These are phyloP conservation scores for Clonostachys byssicola DNA, from an alignment of 2,329 filamentous ascomycete genomes.

Conservation along the genomic window DNA sequence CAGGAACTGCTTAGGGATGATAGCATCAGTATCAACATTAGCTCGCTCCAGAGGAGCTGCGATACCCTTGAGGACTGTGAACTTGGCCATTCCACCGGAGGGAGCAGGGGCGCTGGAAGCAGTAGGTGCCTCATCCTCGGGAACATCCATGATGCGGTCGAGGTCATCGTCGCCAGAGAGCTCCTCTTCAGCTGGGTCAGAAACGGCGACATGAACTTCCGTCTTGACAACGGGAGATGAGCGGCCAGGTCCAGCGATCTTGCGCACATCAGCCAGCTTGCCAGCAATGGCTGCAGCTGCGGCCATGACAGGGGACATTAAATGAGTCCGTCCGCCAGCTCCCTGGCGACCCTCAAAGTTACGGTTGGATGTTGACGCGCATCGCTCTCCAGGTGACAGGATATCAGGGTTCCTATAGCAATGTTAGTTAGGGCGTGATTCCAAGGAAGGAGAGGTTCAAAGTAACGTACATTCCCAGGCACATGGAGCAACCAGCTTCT, in stretches of 20 bases:
- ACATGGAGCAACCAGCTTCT: conserved; percentile 98
- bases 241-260: conserved; percentile 56
- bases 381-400: conserved; percentile 84
- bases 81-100: conserved; percentile 72
- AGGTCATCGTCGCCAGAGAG: conserved; percentile 34
- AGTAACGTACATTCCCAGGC: conserved; percentile 68
- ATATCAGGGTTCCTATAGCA: conserved; percentile 80
- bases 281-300: conserved; percentile 86
- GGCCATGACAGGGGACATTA: conserved; percentile 97
- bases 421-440: neutral
- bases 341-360: conserved; percentile 98
- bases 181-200: conserved; percentile 34
- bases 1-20: conserved; percentile 98
- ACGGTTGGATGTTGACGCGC: conserved; percentile 92
- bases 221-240: conserved; percentile 23
- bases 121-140: conserved; percentile 58
- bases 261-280: conserved; percentile 87
- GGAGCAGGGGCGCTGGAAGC: conserved; percentile 53
- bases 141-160: conserved; percentile 51
- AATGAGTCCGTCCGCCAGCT: conserved; percentile 82
- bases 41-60: conserved; percentile 82
- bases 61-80: conserved; percentile 78
- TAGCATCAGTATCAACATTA: conserved; percentile 98
- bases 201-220: conserved; percentile 37
- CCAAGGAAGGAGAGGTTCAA: neutral